These are phyloP conservation scores for Zoysia japonica DNA, from an alignment of 176 grass and related monocot genomes.

Conservation along the genomic window DNA sequence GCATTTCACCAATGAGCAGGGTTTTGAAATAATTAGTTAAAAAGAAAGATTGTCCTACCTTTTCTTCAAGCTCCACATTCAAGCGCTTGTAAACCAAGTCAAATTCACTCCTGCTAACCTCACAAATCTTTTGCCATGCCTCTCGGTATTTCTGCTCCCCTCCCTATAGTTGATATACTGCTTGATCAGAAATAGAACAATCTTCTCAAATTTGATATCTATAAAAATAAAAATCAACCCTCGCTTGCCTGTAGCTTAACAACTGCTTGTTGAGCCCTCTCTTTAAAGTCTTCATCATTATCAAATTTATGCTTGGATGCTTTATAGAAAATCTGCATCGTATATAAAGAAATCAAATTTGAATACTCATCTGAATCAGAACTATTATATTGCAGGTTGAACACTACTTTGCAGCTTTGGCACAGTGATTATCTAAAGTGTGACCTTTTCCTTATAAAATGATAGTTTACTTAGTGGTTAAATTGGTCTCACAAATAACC, in stretches of 20 bases:
- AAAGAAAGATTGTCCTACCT: slow-evolving; percentile 44
- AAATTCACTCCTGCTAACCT: slow-evolving; percentile 91
- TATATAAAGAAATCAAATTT: slow-evolving; percentile 28
- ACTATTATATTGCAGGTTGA: not conserved
- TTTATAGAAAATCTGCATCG: slow-evolving; percentile 84
- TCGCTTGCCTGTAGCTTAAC: slow-evolving; percentile 72
- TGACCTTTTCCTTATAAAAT: not conserved
- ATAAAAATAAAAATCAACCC: not conserved
- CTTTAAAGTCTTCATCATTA: slow-evolving; percentile 71
- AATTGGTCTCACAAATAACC: not conserved
- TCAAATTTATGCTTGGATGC: slow-evolving; percentile 88
- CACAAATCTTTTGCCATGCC: slow-evolving; percentile 97
- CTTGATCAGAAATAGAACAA: slow-evolving; percentile 24
- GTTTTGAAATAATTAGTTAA: not conserved
- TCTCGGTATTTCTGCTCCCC: slow-evolving; percentile 73
- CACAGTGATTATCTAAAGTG: not conserved
- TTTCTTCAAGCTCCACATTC: slow-evolving; percentile 79
- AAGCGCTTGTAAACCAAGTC: slow-evolving; percentile 79
- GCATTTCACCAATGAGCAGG: not conserved
- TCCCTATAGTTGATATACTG: slow-evolving; percentile 53
- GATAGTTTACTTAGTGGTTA: not conserved
- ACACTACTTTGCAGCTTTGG: not conserved
- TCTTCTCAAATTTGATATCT: slow-evolving; percentile 15
- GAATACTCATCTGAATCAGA: not conserved
- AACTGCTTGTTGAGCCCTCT: slow-evolving; percentile 88